Conservation (phyloP, 768 basidiomycete species). For the Russula lepida region DNA sequence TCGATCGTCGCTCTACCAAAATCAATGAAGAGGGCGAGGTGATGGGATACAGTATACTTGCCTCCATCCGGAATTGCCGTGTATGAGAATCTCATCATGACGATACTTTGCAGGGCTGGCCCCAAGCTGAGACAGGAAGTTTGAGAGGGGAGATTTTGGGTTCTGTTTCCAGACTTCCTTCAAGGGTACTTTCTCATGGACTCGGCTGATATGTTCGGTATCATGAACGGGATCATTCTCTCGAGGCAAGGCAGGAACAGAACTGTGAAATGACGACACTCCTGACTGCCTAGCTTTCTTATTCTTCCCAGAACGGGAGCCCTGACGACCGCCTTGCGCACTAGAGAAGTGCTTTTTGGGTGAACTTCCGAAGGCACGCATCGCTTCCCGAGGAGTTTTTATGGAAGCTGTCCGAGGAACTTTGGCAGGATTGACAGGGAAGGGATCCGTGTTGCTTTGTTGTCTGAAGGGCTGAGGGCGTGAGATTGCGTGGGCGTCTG, state of each 20-base stretch:
- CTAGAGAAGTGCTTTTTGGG: conserved; percentile 6
- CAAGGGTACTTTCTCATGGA: conserved; percentile 24
- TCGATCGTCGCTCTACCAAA: conserved; percentile 15
- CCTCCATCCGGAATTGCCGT: conserved; percentile 38
- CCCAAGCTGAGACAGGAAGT: conserved; percentile 28
- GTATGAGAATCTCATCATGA: conserved; percentile 25
- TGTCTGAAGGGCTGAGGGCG: neutral
- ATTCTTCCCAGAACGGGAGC: neutral
- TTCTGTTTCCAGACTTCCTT: conserved; percentile 33
- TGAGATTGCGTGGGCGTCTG: conserved; percentile 29
- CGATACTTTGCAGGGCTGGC: conserved; percentile 26
- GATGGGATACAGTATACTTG: conserved; percentile 22
- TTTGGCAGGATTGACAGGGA: conserved; percentile 3
- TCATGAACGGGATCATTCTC: conserved; percentile 30
- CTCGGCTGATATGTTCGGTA: conserved; percentile 26
- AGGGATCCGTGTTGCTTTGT: neutral
- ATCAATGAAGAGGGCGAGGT: neutral
- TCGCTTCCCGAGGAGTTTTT: conserved; percentile 2
- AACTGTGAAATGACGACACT: neutral
- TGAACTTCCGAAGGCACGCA: conserved; percentile 11
- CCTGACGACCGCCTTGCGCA: neutral
- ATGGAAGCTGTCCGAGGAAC: neutral
- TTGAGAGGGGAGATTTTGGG: conserved; percentile 46
- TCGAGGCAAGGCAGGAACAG: conserved; percentile 11
- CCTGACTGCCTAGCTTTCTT: neutral